A percentile compares a stretch with the other conserved stretches of the same genome.
These are phyloP conservation scores for Sugiyamaella xylanicola DNA, from an alignment of 1,139 yeast species.

Conservation along the genomic window DNA sequence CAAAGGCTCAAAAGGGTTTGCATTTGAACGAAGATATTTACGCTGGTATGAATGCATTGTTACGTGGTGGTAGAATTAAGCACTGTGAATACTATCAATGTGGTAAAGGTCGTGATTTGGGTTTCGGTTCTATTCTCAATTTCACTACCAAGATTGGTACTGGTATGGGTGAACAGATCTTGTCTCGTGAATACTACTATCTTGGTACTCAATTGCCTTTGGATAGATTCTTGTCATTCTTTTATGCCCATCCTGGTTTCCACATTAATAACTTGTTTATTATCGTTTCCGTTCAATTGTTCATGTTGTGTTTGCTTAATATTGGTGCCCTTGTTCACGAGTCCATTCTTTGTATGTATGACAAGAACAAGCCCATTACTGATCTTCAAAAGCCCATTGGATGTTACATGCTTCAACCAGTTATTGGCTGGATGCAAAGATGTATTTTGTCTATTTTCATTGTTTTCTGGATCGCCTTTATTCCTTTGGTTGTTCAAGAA, in stretches of 20 bases:
- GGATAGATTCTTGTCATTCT: constrained; percentile 96
- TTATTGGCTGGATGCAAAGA: constrained; percentile 96
- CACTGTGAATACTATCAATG: constrained; percentile 99
- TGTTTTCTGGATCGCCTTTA: constrained; percentile 95
- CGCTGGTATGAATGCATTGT: constrained; percentile 97
- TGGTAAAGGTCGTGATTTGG: constrained; percentile 99
- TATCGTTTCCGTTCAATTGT: constrained; percentile 89
- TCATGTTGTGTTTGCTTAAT: constrained; percentile 89
- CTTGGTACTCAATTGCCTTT: constrained; percentile 96
- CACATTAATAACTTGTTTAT: constrained; percentile 95
- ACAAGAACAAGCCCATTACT: constrained; percentile 81
- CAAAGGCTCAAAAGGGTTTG: constrained; percentile 97
- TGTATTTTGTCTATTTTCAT: constrained; percentile 96
- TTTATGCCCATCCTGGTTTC: constrained; percentile 99
- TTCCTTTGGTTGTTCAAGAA: constrained; percentile 96
- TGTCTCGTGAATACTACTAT: constrained; percentile 96
- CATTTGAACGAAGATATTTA: constrained; percentile 99
- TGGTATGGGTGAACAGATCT: constrained; percentile 99
- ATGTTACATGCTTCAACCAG: constrained; percentile 90
- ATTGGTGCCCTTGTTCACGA: constrained; percentile 91
- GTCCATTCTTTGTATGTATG: constrained; percentile 79
- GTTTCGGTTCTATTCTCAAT: constrained; percentile 97
- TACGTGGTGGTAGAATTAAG: constrained; percentile 98
- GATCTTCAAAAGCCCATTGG: constrained; percentile 87
- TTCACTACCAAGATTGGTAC: constrained; percentile 99